Evolutionary conservation across 2,329 filamentous ascomycete species (phyloP).

Genomic region (Stachybotrys echinatus): DNA sequence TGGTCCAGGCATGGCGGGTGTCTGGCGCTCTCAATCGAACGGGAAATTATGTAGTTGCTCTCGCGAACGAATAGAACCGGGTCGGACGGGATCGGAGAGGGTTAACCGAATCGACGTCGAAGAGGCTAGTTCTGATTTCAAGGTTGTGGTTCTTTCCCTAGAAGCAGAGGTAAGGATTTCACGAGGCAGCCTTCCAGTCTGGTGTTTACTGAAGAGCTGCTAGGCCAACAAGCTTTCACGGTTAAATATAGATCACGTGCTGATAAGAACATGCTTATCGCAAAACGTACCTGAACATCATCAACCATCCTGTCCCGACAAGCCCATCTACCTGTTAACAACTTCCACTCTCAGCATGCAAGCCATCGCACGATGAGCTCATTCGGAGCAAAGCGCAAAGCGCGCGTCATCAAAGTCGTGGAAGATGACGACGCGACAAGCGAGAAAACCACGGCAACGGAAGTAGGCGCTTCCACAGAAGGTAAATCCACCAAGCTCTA

Average conservation of each 20-base stretch:
- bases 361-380: slow-evolving; percentile 39
- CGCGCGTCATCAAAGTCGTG: slow-evolving; percentile 68
- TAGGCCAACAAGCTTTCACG: background rate
- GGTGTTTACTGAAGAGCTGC: background rate
- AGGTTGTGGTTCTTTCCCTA: too few species aligned
- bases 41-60: too few species aligned
- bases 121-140: too few species aligned
- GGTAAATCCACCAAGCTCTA: slow-evolving; percentile 27
- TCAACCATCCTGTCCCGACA: too few species aligned
- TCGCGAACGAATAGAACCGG: too few species aligned
- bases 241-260: slow-evolving; percentile 36
- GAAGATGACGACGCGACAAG: slow-evolving; percentile 54
- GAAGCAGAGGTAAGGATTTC: background rate
- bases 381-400: slow-evolving; percentile 59
- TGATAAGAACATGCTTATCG: slow-evolving; percentile 35
- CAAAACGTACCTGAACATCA: too few species aligned
- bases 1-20: slow-evolving; percentile 39
- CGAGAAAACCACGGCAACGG: slow-evolving; percentile 8
- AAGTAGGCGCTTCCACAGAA: slow-evolving; percentile 20
- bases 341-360: slow-evolving; percentile 2
- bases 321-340: slow-evolving; percentile 15
- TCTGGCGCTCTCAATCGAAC: background rate
- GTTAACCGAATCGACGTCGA: too few species aligned
- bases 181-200: background rate
- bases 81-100: too few species aligned